Base-by-base conservation (phyloP, 371 early-diverging fungal genomes). In the Batkoa obscura region DNA sequence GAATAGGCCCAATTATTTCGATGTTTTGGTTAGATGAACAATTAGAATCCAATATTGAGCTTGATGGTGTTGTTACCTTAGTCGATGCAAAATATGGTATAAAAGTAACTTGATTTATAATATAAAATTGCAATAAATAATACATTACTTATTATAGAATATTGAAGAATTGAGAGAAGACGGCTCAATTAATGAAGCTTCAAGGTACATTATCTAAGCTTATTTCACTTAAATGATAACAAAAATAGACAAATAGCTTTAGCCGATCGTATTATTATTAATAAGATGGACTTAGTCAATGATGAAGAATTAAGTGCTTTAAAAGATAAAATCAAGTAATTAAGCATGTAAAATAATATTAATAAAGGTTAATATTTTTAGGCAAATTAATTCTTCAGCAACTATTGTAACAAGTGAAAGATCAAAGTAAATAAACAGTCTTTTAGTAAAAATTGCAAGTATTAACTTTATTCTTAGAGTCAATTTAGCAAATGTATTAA, bases 21-120 rank as follows among this genome's bases (percentile, higher is more conserved):
- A 93, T 93, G 83, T 86, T 97, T 63, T 97, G 96, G 98, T 64
- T 94, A 43, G 96, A 97, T 60, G 94, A 93, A 62, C 88, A 83
- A 10, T 74, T 97, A 39, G 83, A 85, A 3, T 81, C 86, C 60
- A 79, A 87, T 2, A 73, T 96, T 31, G 84, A 88, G 55, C 68
- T 97, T 37, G 98, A 97, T 60, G 95, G 90, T 0, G 86, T 95
- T 39, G 76, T 94, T 2, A 90, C 94, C 2, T 66, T 97, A 43
- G 91, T 97, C 0, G 96, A 95, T 68, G 84, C 89, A 1, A 88
- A 84, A 59, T 74, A 87, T 61, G 75, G 86, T 15, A 64, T 62
- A 50, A 70, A 79, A 71, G 75, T 72, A 67, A 50, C 48, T n/a
- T 17, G 12, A 15, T 6, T 5, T 15, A 51, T 13, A 34, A 43